Evolutionary conservation across 805 yeast genomes (phyloP).

Genomic region (Candida insectalens): DNA sequence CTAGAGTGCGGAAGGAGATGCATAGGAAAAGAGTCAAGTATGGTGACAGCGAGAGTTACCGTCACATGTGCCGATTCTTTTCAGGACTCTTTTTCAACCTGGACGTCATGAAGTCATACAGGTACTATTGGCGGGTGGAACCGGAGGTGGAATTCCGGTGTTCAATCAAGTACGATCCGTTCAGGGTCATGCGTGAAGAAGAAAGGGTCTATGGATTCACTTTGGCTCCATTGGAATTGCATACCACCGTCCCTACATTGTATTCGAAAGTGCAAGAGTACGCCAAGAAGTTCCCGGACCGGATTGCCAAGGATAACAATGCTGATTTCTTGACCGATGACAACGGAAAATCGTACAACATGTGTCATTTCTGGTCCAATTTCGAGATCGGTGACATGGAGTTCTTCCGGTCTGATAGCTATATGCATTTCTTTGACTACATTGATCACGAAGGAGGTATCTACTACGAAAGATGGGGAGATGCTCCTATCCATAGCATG

Average conservation of each 20-base stretch:
- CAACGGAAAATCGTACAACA: conserved; percentile 32
- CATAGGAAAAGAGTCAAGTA: conserved; percentile 41
- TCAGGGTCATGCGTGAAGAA: conserved; percentile 62
- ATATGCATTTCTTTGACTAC: conserved; percentile 43
- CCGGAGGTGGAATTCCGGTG: conserved; percentile 65
- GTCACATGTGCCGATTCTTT: conserved; percentile 79
- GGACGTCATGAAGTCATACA: conserved; percentile 49
- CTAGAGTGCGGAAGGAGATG: conserved; percentile 28
- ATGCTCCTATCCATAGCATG: conserved; percentile 26
- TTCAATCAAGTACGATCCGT: conserved; percentile 65
- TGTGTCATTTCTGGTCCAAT: conserved; percentile 61
- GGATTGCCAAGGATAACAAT: conserved; percentile 37
- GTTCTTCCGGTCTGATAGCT: conserved; percentile 47
- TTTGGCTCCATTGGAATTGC: conserved; percentile 61
- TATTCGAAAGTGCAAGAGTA: conserved; percentile 67
- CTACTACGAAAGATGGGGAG: conserved; percentile 60
- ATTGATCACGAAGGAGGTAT: conserved; percentile 56
- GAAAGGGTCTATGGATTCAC: conserved; percentile 70
- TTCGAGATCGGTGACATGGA: conserved; percentile 53
- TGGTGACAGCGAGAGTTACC: conserved; percentile 55
- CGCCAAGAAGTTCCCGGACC: conserved; percentile 42
- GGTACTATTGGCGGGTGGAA: conserved; percentile 77
- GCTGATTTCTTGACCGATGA: conserved; percentile 39
- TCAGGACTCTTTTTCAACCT: conserved; percentile 57
- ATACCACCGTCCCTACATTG: conserved; percentile 50